Conservation (phyloP, 257 asterid genomes). For the Paraleonurus japonicus region DNA sequence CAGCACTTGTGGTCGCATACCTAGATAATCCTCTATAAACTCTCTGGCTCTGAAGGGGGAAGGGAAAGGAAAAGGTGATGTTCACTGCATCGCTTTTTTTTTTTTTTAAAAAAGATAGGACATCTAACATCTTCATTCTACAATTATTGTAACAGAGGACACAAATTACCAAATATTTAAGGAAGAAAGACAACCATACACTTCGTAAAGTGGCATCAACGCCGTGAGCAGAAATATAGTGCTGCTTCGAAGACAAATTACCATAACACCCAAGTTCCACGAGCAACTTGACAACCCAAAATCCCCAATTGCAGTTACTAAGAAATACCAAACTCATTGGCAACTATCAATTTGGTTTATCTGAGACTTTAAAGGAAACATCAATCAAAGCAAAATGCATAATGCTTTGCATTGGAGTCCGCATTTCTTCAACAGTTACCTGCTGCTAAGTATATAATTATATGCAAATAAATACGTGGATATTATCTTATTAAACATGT, state of each 20-base stretch:
- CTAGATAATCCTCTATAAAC: constrained; percentile 44
- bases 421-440: constrained; percentile 7
- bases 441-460: not conserved
- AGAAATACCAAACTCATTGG: not conserved
- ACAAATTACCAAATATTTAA: not conserved
- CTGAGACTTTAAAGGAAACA: not conserved
- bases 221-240: too few relatives aligned
- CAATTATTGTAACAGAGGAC: not conserved
- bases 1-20: constrained; percentile 59
- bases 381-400: not conserved
- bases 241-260: too few relatives aligned
- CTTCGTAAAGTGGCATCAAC: not conserved
- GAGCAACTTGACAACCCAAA: not conserved
- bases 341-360: not conserved
- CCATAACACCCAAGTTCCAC: not conserved
- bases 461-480: not conserved
- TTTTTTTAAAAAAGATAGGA: not conserved
- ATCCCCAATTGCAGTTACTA: not conserved
- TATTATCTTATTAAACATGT: not conserved
- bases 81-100: not conserved
- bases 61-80: not conserved
- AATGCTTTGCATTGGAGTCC: not conserved
- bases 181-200: not conserved
- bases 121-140: not conserved
- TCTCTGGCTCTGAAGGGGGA: constrained; percentile 36